Base-by-base conservation (phyloP, 2,329 filamentous ascomycete species). In the Claviceps digitariae region DNA sequence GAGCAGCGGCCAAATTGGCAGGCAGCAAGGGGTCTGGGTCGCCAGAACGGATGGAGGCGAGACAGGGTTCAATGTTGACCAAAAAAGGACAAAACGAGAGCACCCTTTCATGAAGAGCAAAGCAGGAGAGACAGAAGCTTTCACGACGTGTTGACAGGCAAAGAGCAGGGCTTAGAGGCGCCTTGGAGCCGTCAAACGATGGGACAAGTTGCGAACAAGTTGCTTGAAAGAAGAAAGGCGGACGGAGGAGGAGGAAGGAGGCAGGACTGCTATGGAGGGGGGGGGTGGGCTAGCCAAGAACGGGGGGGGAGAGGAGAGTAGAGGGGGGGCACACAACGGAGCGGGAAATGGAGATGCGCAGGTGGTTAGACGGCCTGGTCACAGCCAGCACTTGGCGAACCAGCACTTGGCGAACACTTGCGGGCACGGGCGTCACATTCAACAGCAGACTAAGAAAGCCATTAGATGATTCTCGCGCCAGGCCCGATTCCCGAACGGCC, bases 1-100 rank as follows among this genome's bases (percentile, higher is more conserved):
- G 47, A 53, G 51, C 51, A 52, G 51, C 47, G 51, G 51, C 47
- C 36, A 27, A 45, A 15, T 44, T 44, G 44, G 27, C 36, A 40
- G 44, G 27, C 36, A 40, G 40, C 8, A 36, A 44, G 40, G 17
- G 31, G 41, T 44, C 6, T 48, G 29, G 20, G 27, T 48, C 45
- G 27, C n/a, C 25, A 13, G 29, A 34, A 27, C 45, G 27, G 45
- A 48, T 15, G 27, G 44, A 31, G 40, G 41, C 34, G 31, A 46
- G 40, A 23, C 48, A 38, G 23, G 15, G 10, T 40, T 40, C 21
- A n/a, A 40, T 38, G 43, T 47, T 34, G 44, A 13, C 25, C 44
- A 38, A 48, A 31, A 20, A n/a, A n/a, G n/a, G n/a, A n/a, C n/a
- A n/a, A 20, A 12, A 31, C 21, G 9, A 40, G 44, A 31, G n/a